These are phyloP conservation scores for Phytophthora syringae DNA, from an alignment of 352 stramenopile genomes.

Conservation along the genomic window DNA sequence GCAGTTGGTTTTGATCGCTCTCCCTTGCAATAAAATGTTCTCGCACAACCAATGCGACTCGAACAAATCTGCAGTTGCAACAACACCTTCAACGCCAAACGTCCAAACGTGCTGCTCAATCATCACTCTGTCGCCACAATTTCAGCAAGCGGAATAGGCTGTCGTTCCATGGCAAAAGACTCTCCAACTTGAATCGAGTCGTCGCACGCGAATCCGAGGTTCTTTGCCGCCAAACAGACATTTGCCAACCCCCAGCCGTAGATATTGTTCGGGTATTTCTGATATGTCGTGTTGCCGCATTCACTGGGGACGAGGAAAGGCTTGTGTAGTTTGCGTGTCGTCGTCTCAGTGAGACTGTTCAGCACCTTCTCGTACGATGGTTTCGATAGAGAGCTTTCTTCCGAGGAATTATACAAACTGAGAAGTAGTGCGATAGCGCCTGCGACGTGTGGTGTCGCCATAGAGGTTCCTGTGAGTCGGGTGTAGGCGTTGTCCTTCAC, in stretches of 20 bases:
- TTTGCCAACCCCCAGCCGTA: slow-evolving; percentile 72
- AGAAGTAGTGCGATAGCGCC: slow-evolving; percentile 68
- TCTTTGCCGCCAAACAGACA: slow-evolving; percentile 52
- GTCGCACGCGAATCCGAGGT: slow-evolving; percentile 48
- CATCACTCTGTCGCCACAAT: slow-evolving; percentile 30
- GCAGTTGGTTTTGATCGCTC: no score
- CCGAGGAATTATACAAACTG: slow-evolving; percentile 33
- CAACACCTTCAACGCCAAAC: background rate
- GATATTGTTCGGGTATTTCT: slow-evolving; percentile 80
- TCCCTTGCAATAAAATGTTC: no score
- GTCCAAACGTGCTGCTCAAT: background rate
- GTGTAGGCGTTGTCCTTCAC: slow-evolving; percentile 64
- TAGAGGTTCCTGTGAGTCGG: slow-evolving; percentile 74
- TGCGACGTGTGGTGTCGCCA: slow-evolving; percentile 76
- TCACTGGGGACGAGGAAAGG: slow-evolving; percentile 70
- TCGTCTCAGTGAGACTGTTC: slow-evolving; percentile 42
- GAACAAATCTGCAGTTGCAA: no score
- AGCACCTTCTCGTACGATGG: slow-evolving; percentile 43
- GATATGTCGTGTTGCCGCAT: slow-evolving; percentile 70
- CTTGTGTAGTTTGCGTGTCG: slow-evolving; percentile 56
- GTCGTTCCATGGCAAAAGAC: background rate
- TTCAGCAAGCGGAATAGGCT: slow-evolving; percentile 18
- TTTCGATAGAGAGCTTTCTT: slow-evolving; percentile 10
- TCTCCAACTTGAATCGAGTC: slow-evolving; percentile 9
- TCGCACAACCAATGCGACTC: no score